Conservation (phyloP, 495 filamentous ascomycete species). For the Podospora didyma region DNA sequence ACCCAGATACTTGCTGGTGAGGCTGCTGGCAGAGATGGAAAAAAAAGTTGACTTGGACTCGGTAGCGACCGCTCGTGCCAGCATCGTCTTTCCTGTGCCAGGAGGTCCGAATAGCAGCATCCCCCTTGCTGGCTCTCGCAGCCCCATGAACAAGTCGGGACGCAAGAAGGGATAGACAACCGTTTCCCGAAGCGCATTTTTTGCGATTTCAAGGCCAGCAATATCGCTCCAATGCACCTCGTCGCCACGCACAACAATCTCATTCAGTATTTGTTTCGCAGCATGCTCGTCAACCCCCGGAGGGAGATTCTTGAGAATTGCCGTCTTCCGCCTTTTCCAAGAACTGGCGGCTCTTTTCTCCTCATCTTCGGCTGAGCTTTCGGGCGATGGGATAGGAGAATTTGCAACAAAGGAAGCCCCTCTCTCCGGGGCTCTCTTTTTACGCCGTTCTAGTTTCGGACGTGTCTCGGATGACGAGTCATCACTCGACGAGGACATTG, state of each 20-base stretch:
- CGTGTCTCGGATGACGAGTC: conserved; percentile 14
- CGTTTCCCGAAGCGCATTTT: conserved; percentile 88
- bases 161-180: conserved; percentile 97
- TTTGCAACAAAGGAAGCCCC: conserved; percentile 16
- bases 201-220: conserved; percentile 85
- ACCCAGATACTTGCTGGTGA: conserved; percentile 95
- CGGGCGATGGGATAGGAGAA: conserved; percentile 8
- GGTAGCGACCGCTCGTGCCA: conserved; percentile 90
- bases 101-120: conserved; percentile 97
- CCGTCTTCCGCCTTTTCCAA: conserved; percentile 46
- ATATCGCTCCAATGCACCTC: conserved; percentile 95
- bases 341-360: conserved; percentile 38
- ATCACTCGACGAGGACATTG: conserved; percentile 17
- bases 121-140: conserved; percentile 88
- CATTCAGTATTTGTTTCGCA: conserved; percentile 88
- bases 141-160: conserved; percentile 91
- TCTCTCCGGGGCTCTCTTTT: conserved; percentile 2
- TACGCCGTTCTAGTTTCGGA: not conserved
- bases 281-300: conserved; percentile 75
- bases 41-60: conserved; percentile 97
- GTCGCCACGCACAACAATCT: conserved; percentile 92
- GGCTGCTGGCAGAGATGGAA: conserved; percentile 86
- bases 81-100: conserved; percentile 97
- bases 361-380: conserved; percentile 22
- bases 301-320: conserved; percentile 71